phyloP scores from a whole-genome alignment of 1,284 basidiomycete genomes.

The Irpex rosettiformis region DNA sequence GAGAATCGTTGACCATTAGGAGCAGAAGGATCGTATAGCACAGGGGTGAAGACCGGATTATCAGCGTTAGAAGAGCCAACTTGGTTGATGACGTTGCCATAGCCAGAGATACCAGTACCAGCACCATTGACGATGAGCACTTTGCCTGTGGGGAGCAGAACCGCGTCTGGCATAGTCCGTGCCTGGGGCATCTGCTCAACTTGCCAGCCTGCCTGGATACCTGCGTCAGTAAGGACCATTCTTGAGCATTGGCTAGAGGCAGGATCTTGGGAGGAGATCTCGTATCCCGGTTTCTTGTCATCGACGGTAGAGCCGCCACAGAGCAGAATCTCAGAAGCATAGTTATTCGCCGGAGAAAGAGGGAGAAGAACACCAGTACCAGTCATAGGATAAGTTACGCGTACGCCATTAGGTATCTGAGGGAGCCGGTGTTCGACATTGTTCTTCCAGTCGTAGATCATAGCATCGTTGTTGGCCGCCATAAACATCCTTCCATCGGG shows the following conservation, averaged over 20 bases:
- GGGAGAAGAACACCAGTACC: constrained; percentile 73
- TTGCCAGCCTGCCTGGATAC: constrained; percentile 70
- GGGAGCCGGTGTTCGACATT: constrained; percentile 68
- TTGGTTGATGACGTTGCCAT: constrained; percentile 72
- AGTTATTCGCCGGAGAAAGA: constrained; percentile 57
- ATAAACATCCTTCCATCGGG: constrained; percentile 74
- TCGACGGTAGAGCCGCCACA: constrained; percentile 76
- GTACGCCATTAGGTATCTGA: constrained; percentile 72
- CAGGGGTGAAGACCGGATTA: constrained; percentile 69
- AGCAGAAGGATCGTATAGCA: constrained; percentile 71
- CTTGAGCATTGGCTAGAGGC: constrained; percentile 75
- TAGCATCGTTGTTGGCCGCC: constrained; percentile 76
- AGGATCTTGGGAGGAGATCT: constrained; percentile 66
- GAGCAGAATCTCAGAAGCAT: constrained; percentile 67
- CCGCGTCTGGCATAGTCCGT: constrained; percentile 77
- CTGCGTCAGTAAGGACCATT: constrained; percentile 59
- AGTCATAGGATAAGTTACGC: constrained; percentile 81
- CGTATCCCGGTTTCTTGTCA: constrained; percentile 54
- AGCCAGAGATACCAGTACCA: constrained; percentile 74
- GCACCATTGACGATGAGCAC: constrained; percentile 79
- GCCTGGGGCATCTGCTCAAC: constrained; percentile 72
- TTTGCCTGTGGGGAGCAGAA: constrained; percentile 78
- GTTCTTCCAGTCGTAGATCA: constrained; percentile 73
- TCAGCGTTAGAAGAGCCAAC: constrained; percentile 78
- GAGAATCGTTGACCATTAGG: constrained; percentile 63